These are phyloP conservation scores for Ophiostoma perfectum DNA, from an alignment of 2,329 filamentous ascomycete genomes.

Conservation along the genomic window DNA sequence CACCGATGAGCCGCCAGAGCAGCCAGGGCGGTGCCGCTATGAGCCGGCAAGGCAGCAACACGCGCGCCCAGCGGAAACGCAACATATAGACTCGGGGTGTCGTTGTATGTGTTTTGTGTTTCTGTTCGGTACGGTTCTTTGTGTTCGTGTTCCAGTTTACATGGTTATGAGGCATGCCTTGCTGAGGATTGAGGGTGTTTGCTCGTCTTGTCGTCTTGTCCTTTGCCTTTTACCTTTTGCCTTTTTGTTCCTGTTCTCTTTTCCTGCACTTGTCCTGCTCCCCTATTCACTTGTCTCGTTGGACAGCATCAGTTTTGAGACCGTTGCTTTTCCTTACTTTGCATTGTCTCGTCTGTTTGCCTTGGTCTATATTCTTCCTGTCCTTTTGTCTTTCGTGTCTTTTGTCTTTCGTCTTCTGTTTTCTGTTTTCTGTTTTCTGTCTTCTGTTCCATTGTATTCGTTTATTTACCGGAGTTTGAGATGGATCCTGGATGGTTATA, in stretches of 20 bases:
- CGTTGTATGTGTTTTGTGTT: conserved; percentile 1
- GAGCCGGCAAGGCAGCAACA: conserved; percentile 48
- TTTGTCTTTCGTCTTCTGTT: neutral
- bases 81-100: conserved; percentile 19
- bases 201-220: neutral
- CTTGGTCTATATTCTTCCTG: neutral
- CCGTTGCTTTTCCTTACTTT: neutral
- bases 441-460: neutral
- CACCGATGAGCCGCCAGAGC: conserved; percentile 31
- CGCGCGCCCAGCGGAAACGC: conserved; percentile 30
- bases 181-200: neutral
- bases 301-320: neutral
- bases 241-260: neutral
- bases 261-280: neutral
- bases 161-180: neutral
- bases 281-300: conserved; percentile 9
- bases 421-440: neutral
- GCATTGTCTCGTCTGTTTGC: no score
- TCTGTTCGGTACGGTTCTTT: neutral
- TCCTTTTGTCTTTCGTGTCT: neutral
- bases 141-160: neutral
- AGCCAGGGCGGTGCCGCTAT: conserved; percentile 32
- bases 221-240: neutral
- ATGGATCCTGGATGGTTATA: neutral
- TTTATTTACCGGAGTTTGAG: neutral